Conservation (phyloP, 352 stramenopile species). For the Pseudoperonospora humuli region DNA sequence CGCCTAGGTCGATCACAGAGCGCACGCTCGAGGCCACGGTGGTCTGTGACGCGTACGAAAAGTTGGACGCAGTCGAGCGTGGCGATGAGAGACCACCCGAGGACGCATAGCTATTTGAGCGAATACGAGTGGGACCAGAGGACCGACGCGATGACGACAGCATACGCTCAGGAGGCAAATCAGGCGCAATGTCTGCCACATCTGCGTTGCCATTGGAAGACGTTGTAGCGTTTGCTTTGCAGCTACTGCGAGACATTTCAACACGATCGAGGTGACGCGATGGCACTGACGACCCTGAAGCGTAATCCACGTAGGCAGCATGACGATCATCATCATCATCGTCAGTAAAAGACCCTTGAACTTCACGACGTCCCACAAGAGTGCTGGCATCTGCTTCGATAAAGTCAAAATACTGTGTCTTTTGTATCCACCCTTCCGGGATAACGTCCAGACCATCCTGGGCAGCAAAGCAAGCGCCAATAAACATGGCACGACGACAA, state of each 20-base stretch:
- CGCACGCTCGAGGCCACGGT: conserved; percentile 56
- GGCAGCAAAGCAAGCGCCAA: conserved; percentile 70
- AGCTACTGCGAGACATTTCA: conserved; percentile 17
- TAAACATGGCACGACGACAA: conserved; percentile 74
- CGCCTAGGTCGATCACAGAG: conserved; percentile 64
- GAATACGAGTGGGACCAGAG: conserved; percentile 22
- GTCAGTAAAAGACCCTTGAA: conserved; percentile 48
- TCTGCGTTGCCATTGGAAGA: conserved; percentile 12
- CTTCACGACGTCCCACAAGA: conserved; percentile 54
- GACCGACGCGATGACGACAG: conserved; percentile 14
- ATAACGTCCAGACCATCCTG: conserved; percentile 64
- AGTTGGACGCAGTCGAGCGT: conserved; percentile 65
- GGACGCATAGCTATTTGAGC: conserved; percentile 63
- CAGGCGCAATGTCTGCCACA: conserved; percentile 10
- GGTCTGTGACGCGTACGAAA: conserved; percentile 63
- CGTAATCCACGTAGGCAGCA: conserved; percentile 57
- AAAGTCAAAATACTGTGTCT: conserved; percentile 77
- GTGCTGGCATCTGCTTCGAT: conserved; percentile 69
- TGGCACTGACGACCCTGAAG: conserved; percentile 36
- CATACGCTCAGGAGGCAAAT: conserved; percentile 12
- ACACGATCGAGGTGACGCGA: conserved; percentile 21
- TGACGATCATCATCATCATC: conserved; percentile 36
- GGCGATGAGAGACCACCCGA: conserved; percentile 46
- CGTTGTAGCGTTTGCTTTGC: conserved; percentile 13
- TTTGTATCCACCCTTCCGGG: conserved; percentile 64